phyloP scores from a whole-genome alignment of 352 stramenopile genomes.

The Globisporangium viniferum region DNA sequence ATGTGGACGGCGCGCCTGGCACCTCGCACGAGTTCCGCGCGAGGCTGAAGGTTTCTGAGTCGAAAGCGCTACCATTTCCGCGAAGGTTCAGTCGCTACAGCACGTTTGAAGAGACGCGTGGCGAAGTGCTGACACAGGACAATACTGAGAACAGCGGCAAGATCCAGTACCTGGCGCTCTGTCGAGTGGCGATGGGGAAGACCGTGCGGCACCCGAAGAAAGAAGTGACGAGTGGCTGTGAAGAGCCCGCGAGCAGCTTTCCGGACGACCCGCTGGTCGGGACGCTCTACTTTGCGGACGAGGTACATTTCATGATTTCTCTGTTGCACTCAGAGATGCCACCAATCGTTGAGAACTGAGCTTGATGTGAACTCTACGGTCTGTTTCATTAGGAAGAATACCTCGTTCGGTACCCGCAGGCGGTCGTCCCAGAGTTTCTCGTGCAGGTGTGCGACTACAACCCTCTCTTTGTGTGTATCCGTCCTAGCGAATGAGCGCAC shows the following conservation, averaged over 20 bases:
- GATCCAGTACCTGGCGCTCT: constrained; percentile 57
- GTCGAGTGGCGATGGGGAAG: constrained; percentile 61
- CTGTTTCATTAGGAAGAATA: constrained; percentile 55
- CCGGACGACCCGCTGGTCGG: constrained; percentile 30
- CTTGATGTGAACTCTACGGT: neutral
- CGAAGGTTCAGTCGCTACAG: constrained; percentile 67
- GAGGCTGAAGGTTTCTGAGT: constrained; percentile 3
- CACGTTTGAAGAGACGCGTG: constrained; percentile 47
- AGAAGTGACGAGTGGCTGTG: neutral
- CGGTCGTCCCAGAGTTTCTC: constrained; percentile 75
- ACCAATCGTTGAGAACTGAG: neutral
- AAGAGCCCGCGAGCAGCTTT: constrained; percentile 17
- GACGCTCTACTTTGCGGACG: constrained; percentile 36
- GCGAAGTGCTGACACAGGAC: neutral
- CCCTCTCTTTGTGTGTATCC: neutral
- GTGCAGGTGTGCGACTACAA: constrained; percentile 26
- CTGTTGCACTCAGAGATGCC: neutral
- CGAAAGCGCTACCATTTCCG: constrained; percentile 42
- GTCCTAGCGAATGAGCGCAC: neutral
- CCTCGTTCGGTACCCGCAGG: constrained; percentile 48
- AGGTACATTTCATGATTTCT: constrained; percentile 19
- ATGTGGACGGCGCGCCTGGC: constrained; percentile 14
- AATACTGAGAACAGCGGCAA: constrained; percentile 4
- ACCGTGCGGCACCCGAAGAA: constrained; percentile 31
- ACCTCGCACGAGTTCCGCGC: constrained; percentile 18